These are phyloP conservation scores for Corynespora cassiicola DNA, from an alignment of 2,329 filamentous ascomycete genomes.

Conservation along the genomic window DNA sequence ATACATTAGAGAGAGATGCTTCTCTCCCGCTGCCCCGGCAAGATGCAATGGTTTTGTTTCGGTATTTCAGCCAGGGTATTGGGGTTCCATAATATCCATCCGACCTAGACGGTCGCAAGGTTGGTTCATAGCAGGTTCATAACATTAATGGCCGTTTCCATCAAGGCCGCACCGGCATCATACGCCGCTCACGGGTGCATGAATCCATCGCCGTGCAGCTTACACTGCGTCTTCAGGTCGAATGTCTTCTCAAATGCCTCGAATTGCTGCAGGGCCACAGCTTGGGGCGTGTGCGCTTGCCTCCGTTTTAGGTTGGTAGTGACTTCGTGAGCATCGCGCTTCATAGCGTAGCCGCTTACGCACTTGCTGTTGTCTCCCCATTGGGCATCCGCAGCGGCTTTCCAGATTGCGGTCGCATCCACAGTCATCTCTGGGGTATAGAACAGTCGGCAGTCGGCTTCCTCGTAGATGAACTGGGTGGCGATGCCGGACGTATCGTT, in stretches of 20 bases:
- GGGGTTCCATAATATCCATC: too few species aligned
- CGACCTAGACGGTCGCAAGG: too few species aligned
- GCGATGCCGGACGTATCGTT: conserved; percentile 40
- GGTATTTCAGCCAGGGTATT: too few species aligned
- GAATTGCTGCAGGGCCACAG: conserved; percentile 24
- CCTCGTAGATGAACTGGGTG: conserved; percentile 48
- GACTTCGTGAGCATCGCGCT: conserved; percentile 22
- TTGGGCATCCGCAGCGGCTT: conserved; percentile 43
- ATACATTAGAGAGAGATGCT: too few species aligned
- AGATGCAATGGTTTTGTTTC: too few species aligned
- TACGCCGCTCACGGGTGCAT: conserved; percentile 37
- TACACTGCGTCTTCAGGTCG: conserved; percentile 34
- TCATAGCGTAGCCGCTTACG: conserved; percentile 28
- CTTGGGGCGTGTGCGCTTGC: conserved; percentile 19
- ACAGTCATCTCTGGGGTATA: conserved; percentile 51
- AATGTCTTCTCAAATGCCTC: conserved; percentile 35
- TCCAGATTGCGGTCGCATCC: conserved; percentile 45
- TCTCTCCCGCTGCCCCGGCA: too few species aligned
- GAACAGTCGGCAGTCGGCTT: conserved; percentile 48
- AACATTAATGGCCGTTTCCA: background rate
- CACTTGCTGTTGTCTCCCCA: conserved; percentile 43
- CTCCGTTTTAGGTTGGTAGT: conserved; percentile 33
- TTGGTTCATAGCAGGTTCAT: too few species aligned
- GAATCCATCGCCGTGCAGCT: conserved; percentile 37
- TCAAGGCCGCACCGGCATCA: background rate